Percentiles rank a stretch among this genome's conserved stretches.
Conservation (phyloP, 1,284 basidiomycete species). For the Mixia osmundae region DNA sequence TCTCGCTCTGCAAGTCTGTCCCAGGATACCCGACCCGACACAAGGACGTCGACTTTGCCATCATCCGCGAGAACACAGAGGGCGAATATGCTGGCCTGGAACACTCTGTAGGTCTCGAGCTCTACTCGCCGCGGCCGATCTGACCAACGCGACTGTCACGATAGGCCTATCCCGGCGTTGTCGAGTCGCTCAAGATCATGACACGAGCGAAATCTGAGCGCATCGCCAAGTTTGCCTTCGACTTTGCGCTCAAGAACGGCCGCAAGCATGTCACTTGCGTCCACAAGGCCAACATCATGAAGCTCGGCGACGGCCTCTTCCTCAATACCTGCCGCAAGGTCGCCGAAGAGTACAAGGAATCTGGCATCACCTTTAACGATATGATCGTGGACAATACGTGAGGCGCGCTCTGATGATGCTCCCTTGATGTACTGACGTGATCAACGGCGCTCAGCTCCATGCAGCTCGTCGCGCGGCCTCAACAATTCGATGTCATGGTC, state of each 20-base stretch:
- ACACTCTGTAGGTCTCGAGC: conserved; percentile 38
- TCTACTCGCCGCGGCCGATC: background rate
- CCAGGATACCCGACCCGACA: conserved; percentile 94
- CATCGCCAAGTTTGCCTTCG: conserved; percentile 91
- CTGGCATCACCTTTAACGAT: conserved; percentile 79
- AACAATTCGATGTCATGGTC: conserved; percentile 98
- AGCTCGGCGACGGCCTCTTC: conserved; percentile 97
- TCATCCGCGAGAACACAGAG: conserved; percentile 99
- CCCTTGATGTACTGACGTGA: background rate
- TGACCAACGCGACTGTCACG: no score
- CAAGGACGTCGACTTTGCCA: conserved; percentile 89
- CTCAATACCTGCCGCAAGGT: conserved; percentile 92
- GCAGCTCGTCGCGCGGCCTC: conserved; percentile 87
- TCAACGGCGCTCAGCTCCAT: conserved; percentile 41
- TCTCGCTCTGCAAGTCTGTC: conserved; percentile 93
- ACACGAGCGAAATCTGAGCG: conserved; percentile 89
- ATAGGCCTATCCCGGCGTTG: conserved; percentile 87
- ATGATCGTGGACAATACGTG: conserved; percentile 44
- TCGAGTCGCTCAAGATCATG: conserved; percentile 94
- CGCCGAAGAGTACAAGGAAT: conserved; percentile 76
- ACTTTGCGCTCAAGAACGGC: conserved; percentile 96
- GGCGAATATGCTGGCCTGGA: conserved; percentile 98
- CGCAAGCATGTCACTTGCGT: conserved; percentile 99
- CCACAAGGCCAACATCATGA: conserved; percentile 99
- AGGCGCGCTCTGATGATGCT: conserved; percentile 1